Percentiles rank a stretch among this genome's conserved stretches.
Evolutionary conservation across 2,329 filamentous ascomycete genomes (phyloP).

Genomic region (Clonostachys chloroleuca): DNA sequence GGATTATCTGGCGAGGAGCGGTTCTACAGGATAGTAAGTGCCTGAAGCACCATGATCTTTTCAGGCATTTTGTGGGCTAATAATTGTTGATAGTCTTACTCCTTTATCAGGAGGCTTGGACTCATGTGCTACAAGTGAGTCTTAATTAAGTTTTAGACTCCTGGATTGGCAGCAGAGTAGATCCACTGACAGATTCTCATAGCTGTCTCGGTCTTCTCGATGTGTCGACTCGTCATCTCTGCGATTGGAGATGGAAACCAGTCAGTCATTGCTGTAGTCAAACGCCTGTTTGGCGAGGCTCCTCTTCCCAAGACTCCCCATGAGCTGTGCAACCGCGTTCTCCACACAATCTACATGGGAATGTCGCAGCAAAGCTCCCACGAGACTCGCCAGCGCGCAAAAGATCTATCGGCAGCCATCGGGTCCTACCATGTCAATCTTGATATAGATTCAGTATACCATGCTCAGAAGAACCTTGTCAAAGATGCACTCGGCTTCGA

Average conservation of each 20-base stretch:
- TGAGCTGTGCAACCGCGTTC: conserved; percentile 42
- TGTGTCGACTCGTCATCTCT: conserved; percentile 47
- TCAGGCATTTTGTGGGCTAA: neutral
- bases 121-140: conserved; percentile 11
- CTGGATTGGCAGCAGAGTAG: too few relatives aligned
- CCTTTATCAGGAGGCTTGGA: conserved; percentile 32
- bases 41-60: conserved; percentile 5
- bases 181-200: neutral
- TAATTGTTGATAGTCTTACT: neutral
- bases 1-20: conserved; percentile 49
- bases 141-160: neutral
- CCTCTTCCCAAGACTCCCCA: conserved; percentile 46
- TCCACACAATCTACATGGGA: conserved; percentile 50
- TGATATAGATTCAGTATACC: conserved; percentile 29
- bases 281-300: conserved; percentile 22
- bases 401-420: conserved; percentile 3
- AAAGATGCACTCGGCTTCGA: conserved; percentile 16
- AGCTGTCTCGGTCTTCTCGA: conserved; percentile 29
- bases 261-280: conserved; percentile 27
- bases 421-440: conserved; percentile 5
- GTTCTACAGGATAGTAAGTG: conserved; percentile 45
- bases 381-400: conserved; percentile 42
- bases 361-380: conserved; percentile 9
- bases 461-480: conserved; percentile 39
- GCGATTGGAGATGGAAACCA: conserved; percentile 35